These are phyloP conservation scores for Sungouiozyma ichnusensis DNA, from an alignment of 805 yeast genomes.

Conservation along the genomic window DNA sequence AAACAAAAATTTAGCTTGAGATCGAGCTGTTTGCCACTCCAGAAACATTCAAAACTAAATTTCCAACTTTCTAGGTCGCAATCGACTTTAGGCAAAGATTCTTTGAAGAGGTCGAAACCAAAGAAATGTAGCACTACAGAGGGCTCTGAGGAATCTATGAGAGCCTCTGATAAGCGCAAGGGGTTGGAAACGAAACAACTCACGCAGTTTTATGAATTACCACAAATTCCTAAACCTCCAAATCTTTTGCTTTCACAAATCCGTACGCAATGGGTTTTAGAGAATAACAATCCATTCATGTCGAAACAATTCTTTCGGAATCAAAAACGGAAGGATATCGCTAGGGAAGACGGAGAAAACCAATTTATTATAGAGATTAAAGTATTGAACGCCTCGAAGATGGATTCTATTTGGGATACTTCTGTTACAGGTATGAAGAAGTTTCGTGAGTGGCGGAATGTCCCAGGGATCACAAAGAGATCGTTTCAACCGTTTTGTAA, in stretches of 20 bases:
- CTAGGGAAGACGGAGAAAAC: background rate
- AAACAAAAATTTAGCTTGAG: too few species aligned
- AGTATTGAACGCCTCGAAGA: background rate
- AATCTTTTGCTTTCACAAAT: background rate
- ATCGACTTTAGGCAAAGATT: background rate
- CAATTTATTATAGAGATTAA: background rate
- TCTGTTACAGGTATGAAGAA: conserved; percentile 30
- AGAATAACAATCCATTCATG: background rate
- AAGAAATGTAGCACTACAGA: background rate
- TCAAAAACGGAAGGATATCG: background rate
- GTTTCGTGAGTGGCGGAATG: conserved; percentile 27
- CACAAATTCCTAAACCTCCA: background rate
- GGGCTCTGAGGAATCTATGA: background rate
- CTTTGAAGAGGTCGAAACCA: background rate
- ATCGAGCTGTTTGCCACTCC: too few species aligned
- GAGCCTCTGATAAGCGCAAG: background rate
- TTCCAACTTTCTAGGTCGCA: background rate
- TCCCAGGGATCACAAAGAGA: conserved; percentile 25
- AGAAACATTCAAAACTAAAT: too few species aligned
- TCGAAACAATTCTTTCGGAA: too few species aligned
- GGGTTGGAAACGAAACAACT: background rate
- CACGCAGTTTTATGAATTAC: background rate
- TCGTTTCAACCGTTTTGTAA: conserved; percentile 28
- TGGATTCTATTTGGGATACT: conserved; percentile 20
- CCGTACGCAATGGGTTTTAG: background rate